Conservation (phyloP, 257 asterid genomes). For the Primulina eburnea region DNA sequence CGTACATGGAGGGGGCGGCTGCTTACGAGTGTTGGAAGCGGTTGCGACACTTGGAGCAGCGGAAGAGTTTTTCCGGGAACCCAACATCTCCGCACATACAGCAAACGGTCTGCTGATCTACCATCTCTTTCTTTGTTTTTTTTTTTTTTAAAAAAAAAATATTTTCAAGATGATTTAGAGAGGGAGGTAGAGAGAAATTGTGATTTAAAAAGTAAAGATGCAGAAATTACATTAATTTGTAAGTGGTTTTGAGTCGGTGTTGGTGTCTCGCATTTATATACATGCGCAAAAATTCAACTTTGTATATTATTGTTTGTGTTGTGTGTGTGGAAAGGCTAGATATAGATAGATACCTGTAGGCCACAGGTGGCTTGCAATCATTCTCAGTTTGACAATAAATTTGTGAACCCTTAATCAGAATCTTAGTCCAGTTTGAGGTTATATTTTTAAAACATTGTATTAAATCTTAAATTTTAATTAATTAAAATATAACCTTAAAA, state of each 20-base stretch:
- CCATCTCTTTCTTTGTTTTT: conserved; percentile 35
- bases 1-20: too few species aligned
- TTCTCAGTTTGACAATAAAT: conserved; percentile 27
- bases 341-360: conserved; percentile 45
- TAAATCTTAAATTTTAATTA: too few species aligned
- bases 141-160: neutral
- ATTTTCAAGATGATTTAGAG: neutral
- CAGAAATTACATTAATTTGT: neutral
- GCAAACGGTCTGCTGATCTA: conserved; percentile 79
- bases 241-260: conserved; percentile 35
- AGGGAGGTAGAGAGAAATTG: neutral
- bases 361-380: conserved; percentile 78
- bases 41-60: conserved; percentile 77
- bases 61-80: conserved; percentile 89
- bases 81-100: conserved; percentile 98
- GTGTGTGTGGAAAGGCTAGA: conserved; percentile 18
- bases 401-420: too few species aligned
- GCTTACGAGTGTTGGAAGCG: conserved; percentile 94
- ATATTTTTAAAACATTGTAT: too few species aligned
- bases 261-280: conserved; percentile 30
- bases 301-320: neutral
- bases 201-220: neutral
- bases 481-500: too few species aligned
- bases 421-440: too few species aligned
- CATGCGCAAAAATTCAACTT: neutral